Percentiles rank a stretch among this genome's conserved stretches.
Conservation (phyloP, 2,329 filamentous ascomycete species). For the Pleomassaria siparia region DNA sequence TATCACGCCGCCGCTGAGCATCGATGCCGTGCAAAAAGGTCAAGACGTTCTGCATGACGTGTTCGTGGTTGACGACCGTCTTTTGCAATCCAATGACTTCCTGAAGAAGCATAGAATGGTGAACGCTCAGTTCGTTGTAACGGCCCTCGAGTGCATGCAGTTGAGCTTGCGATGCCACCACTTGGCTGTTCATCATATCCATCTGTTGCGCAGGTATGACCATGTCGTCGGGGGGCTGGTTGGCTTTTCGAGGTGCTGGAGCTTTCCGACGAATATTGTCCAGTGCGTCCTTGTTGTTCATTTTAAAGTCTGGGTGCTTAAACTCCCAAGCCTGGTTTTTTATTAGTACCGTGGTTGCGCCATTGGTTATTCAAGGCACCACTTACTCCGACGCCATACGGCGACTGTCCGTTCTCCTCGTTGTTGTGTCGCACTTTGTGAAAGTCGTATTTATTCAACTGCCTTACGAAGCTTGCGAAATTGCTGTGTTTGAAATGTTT, state of each 20-base stretch:
- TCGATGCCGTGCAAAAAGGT: constrained; percentile 66
- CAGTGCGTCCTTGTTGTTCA: constrained; percentile 92
- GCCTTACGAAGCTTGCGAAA: constrained; percentile 93
- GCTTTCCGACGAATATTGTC: constrained; percentile 97
- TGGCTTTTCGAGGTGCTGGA: constrained; percentile 79
- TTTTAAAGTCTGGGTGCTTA: constrained; percentile 93
- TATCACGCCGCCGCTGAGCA: constrained; percentile 64
- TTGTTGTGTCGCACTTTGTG: constrained; percentile 95
- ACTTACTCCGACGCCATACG: constrained; percentile 76
- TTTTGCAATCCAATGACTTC: constrained; percentile 67
- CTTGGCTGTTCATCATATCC: constrained; percentile 81
- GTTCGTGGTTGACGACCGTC: constrained; percentile 71
- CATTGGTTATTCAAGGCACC: constrained; percentile 10
- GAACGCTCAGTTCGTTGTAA: constrained; percentile 74
- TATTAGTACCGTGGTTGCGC: constrained; percentile 13
- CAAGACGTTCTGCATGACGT: constrained; percentile 71
- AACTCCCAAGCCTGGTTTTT: constrained; percentile 83
- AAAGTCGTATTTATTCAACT: constrained; percentile 97
- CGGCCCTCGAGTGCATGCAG: constrained; percentile 84
- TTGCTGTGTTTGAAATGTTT: constrained; percentile 99
- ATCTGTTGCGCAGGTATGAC: constrained; percentile 84
- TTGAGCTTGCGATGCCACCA: constrained; percentile 89
- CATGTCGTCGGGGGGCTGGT: constrained; percentile 62
- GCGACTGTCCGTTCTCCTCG: constrained; percentile 79
- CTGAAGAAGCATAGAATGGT: constrained; percentile 65